These are phyloP conservation scores for Abrus precatorius DNA, from an alignment of 306 rosid genomes.

Conservation along the genomic window DNA sequence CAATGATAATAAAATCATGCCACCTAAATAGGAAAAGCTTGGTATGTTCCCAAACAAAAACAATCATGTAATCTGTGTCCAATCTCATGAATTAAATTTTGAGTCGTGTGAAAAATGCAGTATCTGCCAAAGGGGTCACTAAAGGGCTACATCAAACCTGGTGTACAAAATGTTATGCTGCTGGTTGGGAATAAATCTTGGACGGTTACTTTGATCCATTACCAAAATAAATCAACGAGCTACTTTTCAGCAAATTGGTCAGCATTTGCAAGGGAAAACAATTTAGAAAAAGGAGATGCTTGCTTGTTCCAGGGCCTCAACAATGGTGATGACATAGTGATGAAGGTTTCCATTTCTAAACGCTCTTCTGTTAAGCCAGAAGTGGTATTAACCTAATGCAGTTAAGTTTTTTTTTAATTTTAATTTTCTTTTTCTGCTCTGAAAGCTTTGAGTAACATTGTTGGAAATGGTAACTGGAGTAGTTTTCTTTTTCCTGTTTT, in stretches of 20 bases:
- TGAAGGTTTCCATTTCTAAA: slow-evolving; percentile 34
- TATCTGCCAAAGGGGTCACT: neutral
- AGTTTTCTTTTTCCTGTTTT: neutral
- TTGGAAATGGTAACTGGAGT: neutral
- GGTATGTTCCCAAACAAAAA: slow-evolving; percentile 30
- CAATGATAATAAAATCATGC: neutral
- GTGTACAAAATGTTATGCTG: slow-evolving; percentile 18
- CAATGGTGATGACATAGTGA: neutral
- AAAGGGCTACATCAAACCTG: neutral
- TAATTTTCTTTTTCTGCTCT: neutral
- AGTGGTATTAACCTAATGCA: neutral
- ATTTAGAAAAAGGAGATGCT: slow-evolving; percentile 26
- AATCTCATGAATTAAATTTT: neutral
- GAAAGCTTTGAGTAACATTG: neutral
- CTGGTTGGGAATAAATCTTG: slow-evolving; percentile 35
- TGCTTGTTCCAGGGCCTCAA: slow-evolving; percentile 21
- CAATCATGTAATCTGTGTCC: neutral
- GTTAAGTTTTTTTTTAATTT: neutral
- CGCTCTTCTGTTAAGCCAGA: neutral
- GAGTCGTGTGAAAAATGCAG: neutral
- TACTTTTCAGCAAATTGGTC: slow-evolving; percentile 5
- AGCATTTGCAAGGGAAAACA: slow-evolving; percentile 13
- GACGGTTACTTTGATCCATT: slow-evolving; percentile 16
- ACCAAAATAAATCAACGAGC: neutral
- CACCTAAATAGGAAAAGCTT: fast-evolving